A percentile compares a stretch with the other conserved stretches of the same genome.
These are phyloP conservation scores for Carpinus fangiana DNA, from an alignment of 306 rosid genomes.

Conservation along the genomic window DNA sequence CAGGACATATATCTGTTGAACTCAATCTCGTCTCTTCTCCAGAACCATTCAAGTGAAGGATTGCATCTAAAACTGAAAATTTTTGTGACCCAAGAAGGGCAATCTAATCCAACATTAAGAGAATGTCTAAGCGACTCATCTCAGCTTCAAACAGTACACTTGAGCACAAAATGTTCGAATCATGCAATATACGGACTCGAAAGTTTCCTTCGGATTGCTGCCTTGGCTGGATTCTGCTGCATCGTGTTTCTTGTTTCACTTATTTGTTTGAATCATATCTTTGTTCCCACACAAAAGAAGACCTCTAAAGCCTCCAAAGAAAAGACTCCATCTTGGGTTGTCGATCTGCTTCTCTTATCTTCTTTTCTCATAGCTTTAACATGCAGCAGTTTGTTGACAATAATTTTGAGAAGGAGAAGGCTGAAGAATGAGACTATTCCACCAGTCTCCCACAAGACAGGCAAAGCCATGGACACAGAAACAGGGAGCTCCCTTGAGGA, in stretches of 20 bases:
- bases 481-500: conserved; percentile 51
- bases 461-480: conserved; percentile 41
- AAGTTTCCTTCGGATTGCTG: conserved; percentile 62
- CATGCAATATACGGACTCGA: conserved; percentile 61
- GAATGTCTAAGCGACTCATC: conserved; percentile 45
- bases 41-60: conserved; percentile 42
- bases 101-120: conserved; percentile 36
- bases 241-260: conserved; percentile 50
- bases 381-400: conserved; percentile 46
- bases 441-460: conserved; percentile 31
- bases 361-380: conserved; percentile 51
- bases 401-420: conserved; percentile 62
- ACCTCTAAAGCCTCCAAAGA: conserved; percentile 41
- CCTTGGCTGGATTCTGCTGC: conserved; percentile 56
- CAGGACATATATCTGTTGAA: conserved; percentile 59
- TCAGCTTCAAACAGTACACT: conserved; percentile 47
- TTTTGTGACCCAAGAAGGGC: conserved; percentile 78
- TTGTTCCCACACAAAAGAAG: conserved; percentile 44
- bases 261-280: conserved; percentile 51
- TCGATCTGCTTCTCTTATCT: conserved; percentile 61
- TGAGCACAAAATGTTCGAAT: conserved; percentile 42
- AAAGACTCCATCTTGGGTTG: conserved; percentile 59
- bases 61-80: conserved; percentile 50
- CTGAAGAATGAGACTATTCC: conserved; percentile 46
- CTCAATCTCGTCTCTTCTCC: conserved; percentile 56